These are phyloP conservation scores for Morella rubra DNA, from an alignment of 306 rosid species.

Conservation along the genomic window DNA sequence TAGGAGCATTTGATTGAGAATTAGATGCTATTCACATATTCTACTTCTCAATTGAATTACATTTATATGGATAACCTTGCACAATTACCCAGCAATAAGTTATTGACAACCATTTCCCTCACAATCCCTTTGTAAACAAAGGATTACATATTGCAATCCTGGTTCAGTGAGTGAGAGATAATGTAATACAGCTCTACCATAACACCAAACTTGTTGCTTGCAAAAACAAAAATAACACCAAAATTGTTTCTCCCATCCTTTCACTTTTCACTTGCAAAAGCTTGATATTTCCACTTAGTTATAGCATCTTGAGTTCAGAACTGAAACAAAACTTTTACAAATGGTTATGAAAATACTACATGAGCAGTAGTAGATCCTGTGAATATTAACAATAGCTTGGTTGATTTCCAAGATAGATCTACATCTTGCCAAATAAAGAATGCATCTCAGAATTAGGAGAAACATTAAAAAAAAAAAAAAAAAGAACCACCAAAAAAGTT, in stretches of 20 bases:
- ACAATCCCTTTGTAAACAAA: slow-evolving; percentile 2
- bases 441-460: not conserved
- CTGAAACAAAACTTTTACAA: not conserved
- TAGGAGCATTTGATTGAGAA: slow-evolving; percentile 20
- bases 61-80: slow-evolving; percentile 1
- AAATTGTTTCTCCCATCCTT: not conserved
- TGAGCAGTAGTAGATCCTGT: not conserved
- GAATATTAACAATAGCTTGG: not conserved
- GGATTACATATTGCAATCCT: not conserved
- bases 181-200: slow-evolving; percentile 1
- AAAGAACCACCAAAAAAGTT: slow-evolving; percentile 20
- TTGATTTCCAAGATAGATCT: not conserved
- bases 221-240: too few species aligned
- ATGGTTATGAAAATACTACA: not conserved
- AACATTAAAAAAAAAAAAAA: slow-evolving; percentile 11
- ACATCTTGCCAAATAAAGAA: slow-evolving; percentile 14
- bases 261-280: not conserved
- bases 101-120: not conserved
- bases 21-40: slow-evolving; percentile 7
- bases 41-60: slow-evolving; percentile 6
- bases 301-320: not conserved
- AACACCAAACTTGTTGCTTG: not conserved
- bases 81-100: slow-evolving; percentile 4
- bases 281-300: not conserved
- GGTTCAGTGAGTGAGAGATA: not conserved